Evolutionary conservation across 2,329 filamentous ascomycete genomes (phyloP).

Genomic region (Pseudopyrenochaeta lycopersici): DNA sequence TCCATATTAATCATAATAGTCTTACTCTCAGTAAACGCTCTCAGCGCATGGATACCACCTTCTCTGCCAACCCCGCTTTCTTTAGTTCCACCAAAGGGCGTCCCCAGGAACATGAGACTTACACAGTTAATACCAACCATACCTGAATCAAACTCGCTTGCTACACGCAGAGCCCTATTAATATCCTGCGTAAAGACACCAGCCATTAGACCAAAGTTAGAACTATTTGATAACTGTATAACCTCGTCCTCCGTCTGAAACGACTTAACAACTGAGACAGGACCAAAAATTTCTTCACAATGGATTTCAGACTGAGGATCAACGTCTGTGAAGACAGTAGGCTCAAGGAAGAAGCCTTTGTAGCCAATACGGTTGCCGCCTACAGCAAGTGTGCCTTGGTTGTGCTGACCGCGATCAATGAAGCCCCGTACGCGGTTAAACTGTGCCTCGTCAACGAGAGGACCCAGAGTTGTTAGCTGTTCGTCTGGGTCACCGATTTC

Average conservation of each 20-base stretch:
- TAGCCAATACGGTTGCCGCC: neutral
- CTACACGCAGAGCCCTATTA: conserved; percentile 44
- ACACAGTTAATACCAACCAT: conserved; percentile 47
- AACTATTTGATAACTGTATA: conserved; percentile 49
- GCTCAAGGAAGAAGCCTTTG: conserved; percentile 17
- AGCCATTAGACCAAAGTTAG: conserved; percentile 50
- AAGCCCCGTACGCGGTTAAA: neutral
- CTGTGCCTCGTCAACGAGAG: neutral
- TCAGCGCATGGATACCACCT: conserved; percentile 58
- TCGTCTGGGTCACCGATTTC: conserved; percentile 20
- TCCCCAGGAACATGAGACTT: conserved; percentile 46
- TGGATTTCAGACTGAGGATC: neutral
- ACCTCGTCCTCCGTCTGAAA: conserved; percentile 31
- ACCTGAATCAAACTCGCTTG: conserved; percentile 43
- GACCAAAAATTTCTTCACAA: conserved; percentile 37
- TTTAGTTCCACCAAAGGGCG: conserved; percentile 63
- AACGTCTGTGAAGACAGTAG: conserved; percentile 36
- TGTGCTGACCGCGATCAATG: neutral
- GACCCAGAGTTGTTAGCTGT: neutral
- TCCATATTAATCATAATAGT: conserved; percentile 58
- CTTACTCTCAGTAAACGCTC: conserved; percentile 61
- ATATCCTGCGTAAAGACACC: conserved; percentile 53
- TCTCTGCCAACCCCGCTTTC: conserved; percentile 61
- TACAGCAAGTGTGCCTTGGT: conserved; percentile 9
- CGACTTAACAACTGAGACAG: conserved; percentile 23